Base-by-base conservation (phyloP, 345 rosid species). In the Hypericum perforatum region DNA sequence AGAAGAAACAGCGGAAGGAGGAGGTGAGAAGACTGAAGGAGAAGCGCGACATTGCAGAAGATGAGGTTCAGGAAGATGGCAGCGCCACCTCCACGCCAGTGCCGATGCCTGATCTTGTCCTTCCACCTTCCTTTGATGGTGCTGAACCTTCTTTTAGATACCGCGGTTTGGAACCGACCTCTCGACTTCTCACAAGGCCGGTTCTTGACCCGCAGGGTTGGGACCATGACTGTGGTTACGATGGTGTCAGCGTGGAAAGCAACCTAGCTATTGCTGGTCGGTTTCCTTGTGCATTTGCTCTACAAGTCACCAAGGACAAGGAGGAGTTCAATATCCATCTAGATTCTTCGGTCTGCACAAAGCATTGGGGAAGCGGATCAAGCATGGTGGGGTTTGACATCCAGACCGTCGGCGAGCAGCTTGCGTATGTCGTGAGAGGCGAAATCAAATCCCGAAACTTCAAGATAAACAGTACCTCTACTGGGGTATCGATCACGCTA, bases 171-270 rank as follows among this genome's bases (percentile, higher is more conserved):
- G 78, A 70, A 59, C 56, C 74, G 0, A 9, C 56, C 0, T 49
- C 74, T 39, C 58, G 54, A 65, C 37, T 75, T 49, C 63, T 77
- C 36, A 50, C 48, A 36, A 62, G 78, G 68, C 78, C 80, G 15
- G 65, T 72, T 57, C 49, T 75, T 16, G 70, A 70, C 38, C 40
- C 74, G 0, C 65, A 63, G 16, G 62, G 55, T 16, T 72, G 74
- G 80, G 83, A 72, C 51, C 77, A 67, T 69, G 77, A 75, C 63
- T 37, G 49, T 6, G 78, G 78, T 1, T 72, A 63, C 38, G 76
- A 70, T 56, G 76, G 74, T 54, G 57, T 63, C 45, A 65, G 61
- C 69, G 44, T 77, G 6, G 70, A 65, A 65, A 52, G 57, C 47
- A 68, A 52, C 54, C 62, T 74, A 22, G 72, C 47, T 7, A 49